Evolutionary conservation across 257 asterid species (phyloP).

Genomic region (Petunia axillaris): DNA sequence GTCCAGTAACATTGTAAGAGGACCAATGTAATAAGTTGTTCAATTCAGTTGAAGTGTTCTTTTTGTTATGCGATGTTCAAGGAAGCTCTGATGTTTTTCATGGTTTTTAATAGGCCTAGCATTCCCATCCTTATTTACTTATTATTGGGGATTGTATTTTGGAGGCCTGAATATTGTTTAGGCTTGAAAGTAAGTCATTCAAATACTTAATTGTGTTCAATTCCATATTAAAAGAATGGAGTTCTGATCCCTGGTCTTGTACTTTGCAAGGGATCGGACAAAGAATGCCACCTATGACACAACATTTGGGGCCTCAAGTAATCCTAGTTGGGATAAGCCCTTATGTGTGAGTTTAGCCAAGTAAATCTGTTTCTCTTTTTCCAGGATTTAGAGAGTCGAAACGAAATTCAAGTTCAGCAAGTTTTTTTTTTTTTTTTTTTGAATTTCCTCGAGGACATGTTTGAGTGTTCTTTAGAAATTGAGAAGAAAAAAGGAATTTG

Average conservation of each 20-base stretch:
- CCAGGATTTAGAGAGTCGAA: too few species aligned
- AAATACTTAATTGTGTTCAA: too few species aligned
- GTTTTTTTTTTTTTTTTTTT: too few species aligned
- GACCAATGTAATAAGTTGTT: slow-evolving; percentile 15
- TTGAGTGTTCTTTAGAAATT: too few species aligned
- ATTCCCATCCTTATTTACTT: not conserved
- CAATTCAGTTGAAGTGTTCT: not conserved
- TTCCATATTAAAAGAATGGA: too few species aligned
- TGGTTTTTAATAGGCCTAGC: not conserved
- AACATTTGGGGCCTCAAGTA: not conserved
- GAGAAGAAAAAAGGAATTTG: too few species aligned
- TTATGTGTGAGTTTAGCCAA: not conserved
- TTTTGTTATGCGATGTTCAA: slow-evolving; percentile 1
- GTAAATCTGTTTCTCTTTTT: not conserved
- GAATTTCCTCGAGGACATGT: too few species aligned
- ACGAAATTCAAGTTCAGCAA: too few species aligned
- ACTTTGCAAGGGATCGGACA: not conserved
- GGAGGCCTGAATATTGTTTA: too few species aligned
- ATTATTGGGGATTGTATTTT: too few species aligned
- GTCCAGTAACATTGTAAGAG: not conserved
- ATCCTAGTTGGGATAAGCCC: too few species aligned
- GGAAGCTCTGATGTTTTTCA: not conserved
- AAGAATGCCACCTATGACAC: not conserved
- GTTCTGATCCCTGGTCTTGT: not conserved
- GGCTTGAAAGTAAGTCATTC: not conserved